Evolutionary conservation across 345 rosid genomes (phyloP).

Genomic region (Populus euphratica): DNA sequence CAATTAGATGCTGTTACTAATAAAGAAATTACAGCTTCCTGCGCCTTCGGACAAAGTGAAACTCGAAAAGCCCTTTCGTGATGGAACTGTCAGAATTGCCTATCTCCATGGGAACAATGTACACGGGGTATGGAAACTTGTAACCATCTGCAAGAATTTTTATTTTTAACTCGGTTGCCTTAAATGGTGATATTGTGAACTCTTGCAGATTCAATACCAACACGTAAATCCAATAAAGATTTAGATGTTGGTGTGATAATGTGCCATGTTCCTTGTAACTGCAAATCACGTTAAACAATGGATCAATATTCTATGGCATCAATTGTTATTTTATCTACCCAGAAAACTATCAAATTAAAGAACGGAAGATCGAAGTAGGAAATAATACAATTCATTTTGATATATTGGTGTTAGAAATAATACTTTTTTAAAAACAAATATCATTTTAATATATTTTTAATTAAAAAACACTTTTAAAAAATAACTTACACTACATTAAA

Average conservation of each 20-base stretch:
- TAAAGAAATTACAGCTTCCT: background rate
- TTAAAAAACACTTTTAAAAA: too few species aligned
- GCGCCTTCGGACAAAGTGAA: slow-evolving; percentile 4
- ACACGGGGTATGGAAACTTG: slow-evolving; percentile 29
- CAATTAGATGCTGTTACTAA: background rate
- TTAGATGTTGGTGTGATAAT: slow-evolving; percentile 4
- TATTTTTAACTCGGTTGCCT: background rate
- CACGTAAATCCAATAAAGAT: slow-evolving; percentile 16
- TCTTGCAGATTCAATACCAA: background rate
- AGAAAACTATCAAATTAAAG: background rate
- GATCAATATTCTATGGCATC: background rate
- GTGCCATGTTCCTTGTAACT: background rate
- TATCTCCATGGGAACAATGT: slow-evolving; percentile 8
- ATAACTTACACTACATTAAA: too few species aligned
- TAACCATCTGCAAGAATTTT: slow-evolving; percentile 16
- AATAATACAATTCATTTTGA: too few species aligned
- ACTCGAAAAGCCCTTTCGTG: background rate
- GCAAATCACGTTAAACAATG: background rate
- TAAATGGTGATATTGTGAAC: background rate
- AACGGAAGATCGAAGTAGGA: background rate
- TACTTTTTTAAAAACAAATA: too few species aligned
- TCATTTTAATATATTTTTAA: too few species aligned
- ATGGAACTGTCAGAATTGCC: slow-evolving; percentile 15
- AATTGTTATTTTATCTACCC: background rate
- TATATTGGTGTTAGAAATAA: too few species aligned